These are phyloP conservation scores for Salix brachista DNA, from an alignment of 345 rosid species.

Conservation along the genomic window DNA sequence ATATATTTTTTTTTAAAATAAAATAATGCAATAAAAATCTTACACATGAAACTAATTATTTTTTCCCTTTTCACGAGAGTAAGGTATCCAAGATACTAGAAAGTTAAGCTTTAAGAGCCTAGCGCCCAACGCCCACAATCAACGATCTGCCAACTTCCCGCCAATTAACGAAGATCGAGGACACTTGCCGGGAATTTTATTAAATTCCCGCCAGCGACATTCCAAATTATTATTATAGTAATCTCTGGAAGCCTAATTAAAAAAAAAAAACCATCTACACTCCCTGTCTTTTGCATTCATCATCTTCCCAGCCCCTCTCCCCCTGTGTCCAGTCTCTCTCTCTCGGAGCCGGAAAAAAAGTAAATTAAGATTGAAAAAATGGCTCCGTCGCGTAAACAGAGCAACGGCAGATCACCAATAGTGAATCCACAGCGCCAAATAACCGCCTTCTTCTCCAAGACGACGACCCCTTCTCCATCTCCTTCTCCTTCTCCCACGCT, in stretches of 20 bases:
- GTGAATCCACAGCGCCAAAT: constrained; percentile 88
- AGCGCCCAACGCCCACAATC: too few species aligned
- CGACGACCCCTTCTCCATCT: constrained; percentile 40
- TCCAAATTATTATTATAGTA: neutral
- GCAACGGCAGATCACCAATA: constrained; percentile 80
- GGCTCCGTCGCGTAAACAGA: constrained; percentile 73
- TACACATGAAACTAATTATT: too few species aligned
- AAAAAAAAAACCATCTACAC: neutral
- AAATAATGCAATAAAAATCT: neutral
- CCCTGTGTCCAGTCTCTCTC: neutral
- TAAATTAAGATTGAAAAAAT: constrained; percentile 17
- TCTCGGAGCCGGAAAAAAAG: neutral
- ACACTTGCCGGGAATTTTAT: constrained; percentile 4
- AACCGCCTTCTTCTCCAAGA: constrained; percentile 73
- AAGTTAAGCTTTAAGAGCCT: too few species aligned
- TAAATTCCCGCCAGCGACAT: constrained; percentile 14
- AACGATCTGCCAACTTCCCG: constrained; percentile 9
- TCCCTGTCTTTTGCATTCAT: neutral
- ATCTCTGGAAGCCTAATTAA: neutral
- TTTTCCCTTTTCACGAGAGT: too few species aligned
- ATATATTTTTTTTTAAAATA: too few species aligned
- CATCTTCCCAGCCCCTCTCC: neutral
- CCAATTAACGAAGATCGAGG: constrained; percentile 18
- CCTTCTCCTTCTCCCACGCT: constrained; percentile 40
- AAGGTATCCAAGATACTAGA: too few species aligned